Percentiles rank a stretch among this genome's conserved stretches.
Conservation (phyloP, 306 rosid species). For the Carpinus viminea region DNA sequence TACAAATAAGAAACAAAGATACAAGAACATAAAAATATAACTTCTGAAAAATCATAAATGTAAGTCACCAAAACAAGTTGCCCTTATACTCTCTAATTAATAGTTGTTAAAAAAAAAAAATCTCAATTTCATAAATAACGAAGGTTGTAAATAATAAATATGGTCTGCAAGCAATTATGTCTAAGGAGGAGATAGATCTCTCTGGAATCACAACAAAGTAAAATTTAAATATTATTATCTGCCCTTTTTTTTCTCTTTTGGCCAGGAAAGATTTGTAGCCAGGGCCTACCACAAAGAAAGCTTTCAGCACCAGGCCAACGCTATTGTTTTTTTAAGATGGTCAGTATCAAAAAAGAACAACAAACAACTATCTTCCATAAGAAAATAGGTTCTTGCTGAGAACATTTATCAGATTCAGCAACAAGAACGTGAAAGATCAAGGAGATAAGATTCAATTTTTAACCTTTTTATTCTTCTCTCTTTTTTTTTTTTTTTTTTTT, state of each 20-base stretch:
- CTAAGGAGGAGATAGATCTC: not conserved
- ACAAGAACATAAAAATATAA: not conserved
- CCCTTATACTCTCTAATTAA: not conserved
- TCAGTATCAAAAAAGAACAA: not conserved
- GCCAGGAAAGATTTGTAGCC: not conserved
- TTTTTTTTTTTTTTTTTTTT: not conserved
- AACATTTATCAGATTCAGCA: not conserved
- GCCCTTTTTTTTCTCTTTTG: not conserved
- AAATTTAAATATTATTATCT: too few species aligned
- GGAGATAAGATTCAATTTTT: not conserved
- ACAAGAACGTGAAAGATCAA: not conserved
- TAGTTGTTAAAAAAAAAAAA: not conserved
- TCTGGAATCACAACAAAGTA: not conserved
- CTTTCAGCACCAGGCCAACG: not conserved
- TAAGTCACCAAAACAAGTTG: not conserved
- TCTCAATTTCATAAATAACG: not conserved
- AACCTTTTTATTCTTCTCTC: not conserved
- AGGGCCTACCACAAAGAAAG: not conserved
- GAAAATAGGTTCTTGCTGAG: not conserved
- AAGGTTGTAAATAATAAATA: not conserved
- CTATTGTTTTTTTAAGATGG: not conserved
- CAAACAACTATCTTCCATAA: not conserved
- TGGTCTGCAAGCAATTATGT: not conserved
- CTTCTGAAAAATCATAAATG: not conserved
- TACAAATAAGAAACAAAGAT: not conserved